These are phyloP conservation scores for Gamsiella multidivaricata DNA, from an alignment of 192 early-diverging fungal genomes.

Conservation along the genomic window DNA sequence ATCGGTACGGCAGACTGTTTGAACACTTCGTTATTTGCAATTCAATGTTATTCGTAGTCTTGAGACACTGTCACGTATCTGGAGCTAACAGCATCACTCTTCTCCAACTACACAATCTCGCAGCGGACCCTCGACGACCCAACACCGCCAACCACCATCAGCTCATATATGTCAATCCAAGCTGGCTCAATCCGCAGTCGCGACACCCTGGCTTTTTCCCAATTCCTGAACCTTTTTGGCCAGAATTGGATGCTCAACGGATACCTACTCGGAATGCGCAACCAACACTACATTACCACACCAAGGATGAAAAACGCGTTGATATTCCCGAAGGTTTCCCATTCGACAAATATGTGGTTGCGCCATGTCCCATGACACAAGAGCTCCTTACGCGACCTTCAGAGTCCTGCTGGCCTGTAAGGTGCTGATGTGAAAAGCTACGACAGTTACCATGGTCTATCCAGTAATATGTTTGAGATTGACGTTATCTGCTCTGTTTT, in stretches of 20 bases:
- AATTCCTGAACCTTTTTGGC: constrained; percentile 82
- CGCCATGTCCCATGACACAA: constrained; percentile 67
- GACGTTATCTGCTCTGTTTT: no score
- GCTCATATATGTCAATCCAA: constrained; percentile 35
- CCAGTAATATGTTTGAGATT: no score
- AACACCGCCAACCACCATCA: constrained; percentile 52
- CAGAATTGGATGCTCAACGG: constrained; percentile 49
- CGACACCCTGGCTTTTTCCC: constrained; percentile 70
- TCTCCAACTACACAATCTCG: not conserved
- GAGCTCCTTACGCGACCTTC: constrained; percentile 68
- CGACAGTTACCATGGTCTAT: no score
- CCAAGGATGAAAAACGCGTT: constrained; percentile 60
- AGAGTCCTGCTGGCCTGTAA: constrained; percentile 68
- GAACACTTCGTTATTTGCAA: no score
- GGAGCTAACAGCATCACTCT: not conserved
- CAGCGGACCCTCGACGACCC: constrained; percentile 48
- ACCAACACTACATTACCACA: constrained; percentile 70
- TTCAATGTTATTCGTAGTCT: no score
- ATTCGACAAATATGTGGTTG: constrained; percentile 80
- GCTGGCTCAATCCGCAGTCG: constrained; percentile 42
- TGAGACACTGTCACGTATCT: no score
- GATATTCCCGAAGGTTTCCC: constrained; percentile 79
- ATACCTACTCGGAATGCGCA: constrained; percentile 69
- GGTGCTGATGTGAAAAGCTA: constrained; percentile 3
- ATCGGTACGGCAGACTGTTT: constrained; percentile 51